Evolutionary conservation across 2,329 filamentous ascomycete species (phyloP), one percentile per base, ranked within the genome.

Genomic region (Decorospora gaudefroyi): DNA sequence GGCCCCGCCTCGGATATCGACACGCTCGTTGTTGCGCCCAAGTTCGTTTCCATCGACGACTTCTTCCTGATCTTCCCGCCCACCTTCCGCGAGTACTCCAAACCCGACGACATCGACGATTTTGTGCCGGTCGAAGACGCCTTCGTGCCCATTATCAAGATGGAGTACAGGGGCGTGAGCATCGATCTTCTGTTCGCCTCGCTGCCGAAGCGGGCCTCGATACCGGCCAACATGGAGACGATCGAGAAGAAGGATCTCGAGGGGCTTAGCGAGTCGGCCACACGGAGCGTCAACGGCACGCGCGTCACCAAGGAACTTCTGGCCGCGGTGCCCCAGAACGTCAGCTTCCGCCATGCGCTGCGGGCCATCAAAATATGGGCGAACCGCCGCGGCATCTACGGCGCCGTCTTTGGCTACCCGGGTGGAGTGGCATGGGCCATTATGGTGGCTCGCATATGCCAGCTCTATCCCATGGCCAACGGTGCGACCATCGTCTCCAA

Each of bases 381-480:
- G 7, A 89, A 95, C 65, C 84, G 86, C 37, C 87, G 92, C 49
- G 93, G 88, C 16, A 90, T 97, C 33, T 97, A 97, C 67, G 90
- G 90, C 53, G 96, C 96, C 63, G 91, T 97, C 53, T 90, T 96
- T 71, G 93, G 93, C 17, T 99, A 93, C 58, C 93, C 93, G 2
- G 93, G 93, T 59, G 93, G 93, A 72, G 91, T 99, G 27, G 93
- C 93, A 4, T 99, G 92, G 90, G 93, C 92, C 9, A 96, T 99
- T 87, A 81, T 99, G 64, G 91, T 97, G 18, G 93, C 93, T 37
- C 83, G 93, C 53, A 88, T 97, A 28, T 97, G 93, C 70, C 93
- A 99, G 71, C 80, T 99, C 11, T 99, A 97, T 62, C 93, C 93
- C 10, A 90, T 90, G 66, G 93, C 93, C 5, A 88, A 90, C 6